These are phyloP conservation scores for Colletotrichum kahawae DNA, from an alignment of 2,329 filamentous ascomycete species.

Conservation along the genomic window DNA sequence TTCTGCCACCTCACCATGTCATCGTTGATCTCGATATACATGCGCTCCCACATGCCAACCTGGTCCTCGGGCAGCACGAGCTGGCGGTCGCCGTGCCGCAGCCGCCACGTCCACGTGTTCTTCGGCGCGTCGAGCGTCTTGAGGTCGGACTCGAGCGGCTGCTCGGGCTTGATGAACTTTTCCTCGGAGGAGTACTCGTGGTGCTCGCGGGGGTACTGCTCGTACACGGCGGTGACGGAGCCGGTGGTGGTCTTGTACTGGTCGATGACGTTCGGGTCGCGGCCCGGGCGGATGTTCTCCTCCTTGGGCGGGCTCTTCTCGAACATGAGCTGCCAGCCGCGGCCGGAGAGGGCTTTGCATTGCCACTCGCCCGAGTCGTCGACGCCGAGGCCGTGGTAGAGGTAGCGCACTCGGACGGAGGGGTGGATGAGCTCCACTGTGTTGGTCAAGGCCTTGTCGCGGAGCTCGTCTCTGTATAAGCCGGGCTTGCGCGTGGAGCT, in stretches of 20 bases:
- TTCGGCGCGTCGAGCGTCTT: background rate
- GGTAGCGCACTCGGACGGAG: slow-evolving; percentile 35
- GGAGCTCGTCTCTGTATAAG: slow-evolving; percentile 24
- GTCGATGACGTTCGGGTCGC: background rate
- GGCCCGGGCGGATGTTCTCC: background rate
- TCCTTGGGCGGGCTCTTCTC: background rate
- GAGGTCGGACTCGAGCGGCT: slow-evolving; percentile 20
- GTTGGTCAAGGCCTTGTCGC: background rate
- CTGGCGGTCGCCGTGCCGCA: background rate
- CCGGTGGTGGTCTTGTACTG: slow-evolving; percentile 10
- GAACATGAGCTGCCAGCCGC: slow-evolving; percentile 13
- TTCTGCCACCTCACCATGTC: slow-evolving; percentile 7
- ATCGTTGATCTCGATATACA: slow-evolving; percentile 24
- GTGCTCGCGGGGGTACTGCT: background rate
- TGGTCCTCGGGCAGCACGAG: slow-evolving; percentile 19
- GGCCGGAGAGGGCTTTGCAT: slow-evolving; percentile 22
- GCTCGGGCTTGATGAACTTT: slow-evolving; percentile 6
- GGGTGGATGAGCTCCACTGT: slow-evolving; percentile 34
- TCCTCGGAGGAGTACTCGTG: background rate
- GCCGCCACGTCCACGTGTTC: slow-evolving; percentile 17
- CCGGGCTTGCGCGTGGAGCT: slow-evolving; percentile 26
- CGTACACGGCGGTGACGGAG: slow-evolving; percentile 3
- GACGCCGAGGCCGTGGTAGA: slow-evolving; percentile 31
- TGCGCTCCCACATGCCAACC: slow-evolving; percentile 25
- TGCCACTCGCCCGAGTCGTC: slow-evolving; percentile 31